Conservation (phyloP, 805 yeast genomes). For the Candida manassasensis region DNA sequence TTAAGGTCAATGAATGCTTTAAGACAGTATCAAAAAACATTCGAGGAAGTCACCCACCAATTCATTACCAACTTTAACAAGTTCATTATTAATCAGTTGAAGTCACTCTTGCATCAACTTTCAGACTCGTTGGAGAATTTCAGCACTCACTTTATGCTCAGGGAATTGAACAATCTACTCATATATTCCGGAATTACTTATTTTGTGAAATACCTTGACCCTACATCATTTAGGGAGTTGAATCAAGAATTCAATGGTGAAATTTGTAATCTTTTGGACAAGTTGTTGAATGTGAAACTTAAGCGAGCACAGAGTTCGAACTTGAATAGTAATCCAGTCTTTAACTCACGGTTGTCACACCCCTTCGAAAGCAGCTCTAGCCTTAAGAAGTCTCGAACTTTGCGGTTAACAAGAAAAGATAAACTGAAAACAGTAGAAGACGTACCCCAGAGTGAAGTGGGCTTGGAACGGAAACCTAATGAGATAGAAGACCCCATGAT, state of each 20-base stretch:
- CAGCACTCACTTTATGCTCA: constrained; percentile 1
- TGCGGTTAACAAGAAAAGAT: constrained; percentile 22
- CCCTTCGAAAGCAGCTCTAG: constrained; percentile 9
- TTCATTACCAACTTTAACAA: constrained; percentile 45
- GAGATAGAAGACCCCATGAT: constrained; percentile 30
- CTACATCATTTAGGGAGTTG: constrained; percentile 43
- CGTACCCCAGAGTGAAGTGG: background rate
- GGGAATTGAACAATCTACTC: constrained; percentile 23
- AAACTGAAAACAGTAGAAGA: constrained; percentile 5
- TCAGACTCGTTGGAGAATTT: constrained; percentile 17
- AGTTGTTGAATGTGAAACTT: constrained; percentile 17
- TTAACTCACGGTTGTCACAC: constrained; percentile 9
- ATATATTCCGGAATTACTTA: constrained; percentile 31
- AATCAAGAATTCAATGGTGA: constrained; percentile 35
- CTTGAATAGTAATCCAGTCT: background rate
- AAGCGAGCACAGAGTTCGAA: constrained; percentile 12
- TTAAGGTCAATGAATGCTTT: constrained; percentile 69
- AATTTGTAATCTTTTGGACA: constrained; percentile 25
- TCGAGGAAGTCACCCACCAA: constrained; percentile 49
- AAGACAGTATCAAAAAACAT: constrained; percentile 56
- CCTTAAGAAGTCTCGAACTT: constrained; percentile 26
- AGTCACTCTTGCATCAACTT: constrained; percentile 17
- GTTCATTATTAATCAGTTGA: constrained; percentile 34
- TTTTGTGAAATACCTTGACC: constrained; percentile 55
- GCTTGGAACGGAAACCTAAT: constrained; percentile 2